These are phyloP conservation scores for Trichaptum fuscoviolaceum DNA, from an alignment of 768 basidiomycete species.

Conservation along the genomic window DNA sequence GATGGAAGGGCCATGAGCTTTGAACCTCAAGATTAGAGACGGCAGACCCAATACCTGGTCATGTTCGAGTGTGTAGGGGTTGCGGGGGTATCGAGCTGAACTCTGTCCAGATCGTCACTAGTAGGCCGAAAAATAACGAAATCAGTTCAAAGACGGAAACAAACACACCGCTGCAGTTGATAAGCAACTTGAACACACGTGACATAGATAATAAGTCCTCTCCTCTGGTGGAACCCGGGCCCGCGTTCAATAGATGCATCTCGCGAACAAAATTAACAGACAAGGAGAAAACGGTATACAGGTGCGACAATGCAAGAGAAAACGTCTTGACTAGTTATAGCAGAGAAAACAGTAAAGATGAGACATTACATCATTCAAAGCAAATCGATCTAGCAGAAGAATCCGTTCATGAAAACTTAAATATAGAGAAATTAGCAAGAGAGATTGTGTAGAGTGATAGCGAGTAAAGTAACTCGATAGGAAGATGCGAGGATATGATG, in stretches of 20 bases:
- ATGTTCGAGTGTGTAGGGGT: neutral
- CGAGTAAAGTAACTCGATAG: neutral
- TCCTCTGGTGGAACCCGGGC: no score
- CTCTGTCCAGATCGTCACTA: neutral
- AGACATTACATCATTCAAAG: neutral
- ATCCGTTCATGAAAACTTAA: neutral
- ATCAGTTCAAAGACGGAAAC: neutral
- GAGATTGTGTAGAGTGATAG: neutral
- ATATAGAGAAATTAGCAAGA: neutral
- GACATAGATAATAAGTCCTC: neutral
- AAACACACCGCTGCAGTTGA: neutral
- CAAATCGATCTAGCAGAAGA: neutral
- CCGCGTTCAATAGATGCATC: no score
- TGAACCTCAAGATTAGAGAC: neutral
- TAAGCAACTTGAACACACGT: neutral
- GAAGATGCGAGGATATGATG: neutral
- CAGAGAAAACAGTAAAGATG: neutral
- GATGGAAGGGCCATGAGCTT: conserved; percentile 40
- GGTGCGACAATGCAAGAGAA: neutral
- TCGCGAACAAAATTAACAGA: neutral
- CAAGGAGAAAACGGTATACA: neutral
- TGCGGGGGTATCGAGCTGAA: neutral
- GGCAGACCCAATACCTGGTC: neutral
- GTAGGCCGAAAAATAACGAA: neutral
- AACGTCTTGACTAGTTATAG: neutral